Conservation (phyloP, 2,329 filamentous ascomycete genomes). For the Xylariales sp. region DNA sequence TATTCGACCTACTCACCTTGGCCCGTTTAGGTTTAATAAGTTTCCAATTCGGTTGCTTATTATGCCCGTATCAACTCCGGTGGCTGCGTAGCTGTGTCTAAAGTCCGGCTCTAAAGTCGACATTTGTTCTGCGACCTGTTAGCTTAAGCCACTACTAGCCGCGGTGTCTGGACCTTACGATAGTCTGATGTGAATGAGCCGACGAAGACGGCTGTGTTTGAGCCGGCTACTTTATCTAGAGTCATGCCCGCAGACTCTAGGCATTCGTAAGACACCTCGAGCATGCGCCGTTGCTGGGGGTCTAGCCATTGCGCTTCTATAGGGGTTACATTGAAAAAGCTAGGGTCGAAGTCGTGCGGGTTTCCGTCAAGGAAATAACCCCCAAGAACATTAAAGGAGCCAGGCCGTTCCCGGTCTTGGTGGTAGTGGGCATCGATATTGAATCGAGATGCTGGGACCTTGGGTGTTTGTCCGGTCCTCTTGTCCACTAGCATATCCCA, state of each 20-base stretch:
- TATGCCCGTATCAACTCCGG: conserved; percentile 51
- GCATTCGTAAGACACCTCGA: conserved; percentile 56
- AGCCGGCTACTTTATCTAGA: conserved; percentile 45
- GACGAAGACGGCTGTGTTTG: conserved; percentile 46
- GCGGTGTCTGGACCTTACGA: conserved; percentile 22
- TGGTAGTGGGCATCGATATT: conserved; percentile 45
- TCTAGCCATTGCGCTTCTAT: conserved; percentile 56
- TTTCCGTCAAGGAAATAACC: conserved; percentile 45
- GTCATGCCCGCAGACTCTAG: conserved; percentile 54
- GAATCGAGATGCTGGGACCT: conserved; percentile 43
- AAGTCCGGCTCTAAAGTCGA: conserved; percentile 42
- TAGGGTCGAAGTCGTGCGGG: conserved; percentile 43
- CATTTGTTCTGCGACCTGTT: conserved; percentile 42
- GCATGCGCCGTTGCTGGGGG: conserved; percentile 55
- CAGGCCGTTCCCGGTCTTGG: conserved; percentile 41
- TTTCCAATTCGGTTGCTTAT: conserved; percentile 54
- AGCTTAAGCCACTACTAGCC: neutral
- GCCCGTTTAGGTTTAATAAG: conserved; percentile 53
- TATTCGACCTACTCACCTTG: conserved; percentile 31
- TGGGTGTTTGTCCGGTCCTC: conserved; percentile 40
- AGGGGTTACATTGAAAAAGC: conserved; percentile 55
- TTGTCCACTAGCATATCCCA: conserved; percentile 42
- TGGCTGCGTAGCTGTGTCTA: conserved; percentile 44
- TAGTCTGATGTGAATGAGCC: conserved; percentile 44
- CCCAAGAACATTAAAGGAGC: conserved; percentile 39